A percentile compares a stretch with the other conserved stretches of the same genome.
phyloP scores from a whole-genome alignment of 352 stramenopile species.

The Pythium myriotylum region DNA sequence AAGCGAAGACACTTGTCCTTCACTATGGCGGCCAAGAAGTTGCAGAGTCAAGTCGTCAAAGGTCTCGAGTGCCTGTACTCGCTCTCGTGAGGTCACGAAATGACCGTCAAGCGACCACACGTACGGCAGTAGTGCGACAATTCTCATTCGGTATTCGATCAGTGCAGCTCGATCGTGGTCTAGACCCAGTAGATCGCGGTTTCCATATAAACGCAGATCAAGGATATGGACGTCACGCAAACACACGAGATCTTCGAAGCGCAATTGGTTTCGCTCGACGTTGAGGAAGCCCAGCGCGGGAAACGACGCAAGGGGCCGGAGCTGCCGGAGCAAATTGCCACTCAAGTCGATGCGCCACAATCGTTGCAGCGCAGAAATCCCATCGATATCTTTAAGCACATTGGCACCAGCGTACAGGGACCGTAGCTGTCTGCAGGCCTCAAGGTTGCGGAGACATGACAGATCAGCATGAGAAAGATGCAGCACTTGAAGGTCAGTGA shows the following conservation, averaged over 20 bases:
- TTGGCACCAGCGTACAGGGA: slow-evolving; percentile 64
- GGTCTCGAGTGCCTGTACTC: slow-evolving; percentile 40
- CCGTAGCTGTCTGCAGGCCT: slow-evolving; percentile 40
- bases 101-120: slow-evolving; percentile 63
- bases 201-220: slow-evolving; percentile 48
- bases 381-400: slow-evolving; percentile 45
- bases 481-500: slow-evolving; percentile 46
- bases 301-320: slow-evolving; percentile 49
- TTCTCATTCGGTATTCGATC: slow-evolving; percentile 44
- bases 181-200: slow-evolving; percentile 34
- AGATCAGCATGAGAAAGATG: slow-evolving; percentile 58
- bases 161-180: no score
- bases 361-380: slow-evolving; percentile 35
- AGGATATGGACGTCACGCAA: slow-evolving; percentile 63
- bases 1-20: background rate
- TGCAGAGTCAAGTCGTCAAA: slow-evolving; percentile 40
- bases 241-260: slow-evolving; percentile 53
- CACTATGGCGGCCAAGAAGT: slow-evolving; percentile 20
- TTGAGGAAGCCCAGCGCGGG: slow-evolving; percentile 54
- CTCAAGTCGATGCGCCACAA: slow-evolving; percentile 64
- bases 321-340: slow-evolving; percentile 43
- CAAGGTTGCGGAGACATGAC: slow-evolving; percentile 54
- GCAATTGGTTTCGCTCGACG: slow-evolving; percentile 50
- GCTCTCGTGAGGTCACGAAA: slow-evolving; percentile 49
- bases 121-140: slow-evolving; percentile 55